A percentile compares a stretch with the other conserved stretches of the same genome.
These are phyloP conservation scores for Teratosphaeria destructans DNA, from an alignment of 2,329 filamentous ascomycete species.

Conservation along the genomic window DNA sequence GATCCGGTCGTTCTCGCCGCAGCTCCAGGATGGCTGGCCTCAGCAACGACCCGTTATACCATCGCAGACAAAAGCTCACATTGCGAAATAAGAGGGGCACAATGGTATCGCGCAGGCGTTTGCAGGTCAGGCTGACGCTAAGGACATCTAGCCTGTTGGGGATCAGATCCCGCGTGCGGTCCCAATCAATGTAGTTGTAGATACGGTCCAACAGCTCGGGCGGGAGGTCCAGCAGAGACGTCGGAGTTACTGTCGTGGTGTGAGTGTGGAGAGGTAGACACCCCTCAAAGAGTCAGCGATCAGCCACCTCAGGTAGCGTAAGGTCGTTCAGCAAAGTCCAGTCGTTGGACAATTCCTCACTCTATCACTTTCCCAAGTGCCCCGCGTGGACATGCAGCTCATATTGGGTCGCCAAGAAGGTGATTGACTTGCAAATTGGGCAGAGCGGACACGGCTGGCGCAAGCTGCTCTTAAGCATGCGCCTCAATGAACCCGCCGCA, in stretches of 20 bases:
- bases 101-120: conserved; percentile 7
- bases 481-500: no score
- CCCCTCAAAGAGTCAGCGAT: no score
- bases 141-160: conserved; percentile 7
- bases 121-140: conserved; percentile 7
- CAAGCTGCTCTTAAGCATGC: no score
- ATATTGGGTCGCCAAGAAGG: no score
- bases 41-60: conserved; percentile 6
- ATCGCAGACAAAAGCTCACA: conserved; percentile 11
- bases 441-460: no score
- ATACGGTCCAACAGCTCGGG: conserved; percentile 11
- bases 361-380: no score
- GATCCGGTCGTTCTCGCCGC: conserved; percentile 8
- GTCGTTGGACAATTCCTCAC: no score
- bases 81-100: conserved; percentile 11
- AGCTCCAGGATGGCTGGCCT: conserved; percentile 7
- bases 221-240: conserved; percentile 8
- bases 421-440: no score
- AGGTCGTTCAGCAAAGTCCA: no score
- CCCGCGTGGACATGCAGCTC: no score
- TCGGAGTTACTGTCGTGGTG: background rate
- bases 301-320: no score
- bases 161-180: conserved; percentile 4
- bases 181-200: conserved; percentile 13
- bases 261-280: no score